Evolutionary conservation across 305 asterid species (phyloP), one percentile per base, ranked within the genome.

Genomic region (Lippia alba): DNA sequence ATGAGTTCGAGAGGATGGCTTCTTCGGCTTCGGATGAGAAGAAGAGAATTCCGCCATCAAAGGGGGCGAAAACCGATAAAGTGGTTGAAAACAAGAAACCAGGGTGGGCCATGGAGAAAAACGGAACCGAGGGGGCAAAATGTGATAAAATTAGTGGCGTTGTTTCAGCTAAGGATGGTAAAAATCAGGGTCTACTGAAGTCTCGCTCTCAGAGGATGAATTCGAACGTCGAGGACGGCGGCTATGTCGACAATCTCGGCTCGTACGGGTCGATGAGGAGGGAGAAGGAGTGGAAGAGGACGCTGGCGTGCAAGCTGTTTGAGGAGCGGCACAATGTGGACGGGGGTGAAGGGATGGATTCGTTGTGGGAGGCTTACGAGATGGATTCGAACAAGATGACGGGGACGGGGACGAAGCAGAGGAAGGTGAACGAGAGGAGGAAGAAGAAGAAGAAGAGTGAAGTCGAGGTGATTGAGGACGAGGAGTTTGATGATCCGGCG

Each of bases 331-430:
- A 86, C 81, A 79, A 78, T 32, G 82, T 48, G 1, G 82, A 46
- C 34, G 91, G 84, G 3, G 84, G 88, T 7, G 96, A 94, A 68
- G 97, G 93, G 45, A 94, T 94, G 99, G 97, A 94, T 58, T 83
- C 88, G 7, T 51, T 94, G 61, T 94, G 99, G 99, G 99, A 91
- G 77, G 81, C 88, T 0, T 82, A 91, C 58, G 97, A 89, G 60
- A 17, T 32, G 41, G 93, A 83, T 34, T 72, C 89, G 4, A 58
- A 1, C 12, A 83, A 80, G 67, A 24, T 15, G 41, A 53, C 58
- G 66, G 55, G n/a, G 67, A 24, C 17, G 41, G 68, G 46, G 57
- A 56, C 56, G 68, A 59, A 14, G 44, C 4, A 32, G 56, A 70
- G 65, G 72, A 51, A 34, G 0, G 55, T 32, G 5, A 79, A 34